Base-by-base conservation (phyloP, 371 early-diverging fungal genomes). In the Blyttiomyces sp. region DNA sequence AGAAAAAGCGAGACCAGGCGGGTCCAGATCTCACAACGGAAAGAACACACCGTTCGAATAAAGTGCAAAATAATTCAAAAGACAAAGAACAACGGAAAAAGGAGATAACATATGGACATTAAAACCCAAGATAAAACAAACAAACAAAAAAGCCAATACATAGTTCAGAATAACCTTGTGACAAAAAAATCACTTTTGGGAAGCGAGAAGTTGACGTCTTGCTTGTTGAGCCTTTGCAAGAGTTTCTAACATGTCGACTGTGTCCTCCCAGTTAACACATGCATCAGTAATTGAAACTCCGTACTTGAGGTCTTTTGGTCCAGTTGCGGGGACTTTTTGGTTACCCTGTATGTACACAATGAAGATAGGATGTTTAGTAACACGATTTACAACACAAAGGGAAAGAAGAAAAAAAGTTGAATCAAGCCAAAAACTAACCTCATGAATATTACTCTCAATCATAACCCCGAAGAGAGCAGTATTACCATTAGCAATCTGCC, bases 381-480 rank as follows among this genome's bases (percentile, higher is more conserved):
- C n/a, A n/a, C n/a, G n/a, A n/a, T n/a, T n/a, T n/a, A n/a, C n/a
- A n/a, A n/a, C n/a, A n/a, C n/a, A 50, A n/a, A 26, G 52, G 39
- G 24, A 5, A 39, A 43, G 17, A 43, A 55, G 32, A 35, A 55
- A 42, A 35, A 17, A 36, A 39, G 32, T 1, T 39, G 42, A 16
- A 9, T 23, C 27, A 32, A 17, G 9, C 23, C 27, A 5, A 5
- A 26, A 24, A n/a, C 36, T 4, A 27, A 89, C 91, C 72, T 92
- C 96, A 61, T 84, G 74, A 46, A 95, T 73, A 58, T 97, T 90
- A 34, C 87, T 87, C 76, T 96, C 96, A 54, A 97, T 87, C 98
- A 97, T 96, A 21, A 96, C 86, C 46, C 96, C 95, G 49, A 89
- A 67, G 28, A 95, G 85, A 43, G 62, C 42, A 27, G 34, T 61